These are phyloP conservation scores for Botryotinia calthae DNA, from an alignment of 2,329 filamentous ascomycete genomes.

Conservation along the genomic window DNA sequence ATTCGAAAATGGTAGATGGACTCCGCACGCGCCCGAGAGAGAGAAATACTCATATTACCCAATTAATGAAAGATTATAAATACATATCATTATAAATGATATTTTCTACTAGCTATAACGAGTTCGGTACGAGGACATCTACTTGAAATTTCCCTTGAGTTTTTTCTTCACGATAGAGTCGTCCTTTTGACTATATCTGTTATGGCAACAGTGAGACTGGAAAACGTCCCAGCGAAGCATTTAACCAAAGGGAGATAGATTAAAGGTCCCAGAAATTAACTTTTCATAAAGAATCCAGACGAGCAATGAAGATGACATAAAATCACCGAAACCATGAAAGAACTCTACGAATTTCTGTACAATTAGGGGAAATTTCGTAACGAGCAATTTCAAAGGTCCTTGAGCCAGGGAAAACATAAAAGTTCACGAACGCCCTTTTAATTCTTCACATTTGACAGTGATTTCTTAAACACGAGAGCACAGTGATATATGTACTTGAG, in stretches of 20 bases:
- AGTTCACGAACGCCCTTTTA: background rate
- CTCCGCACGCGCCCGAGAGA: background rate
- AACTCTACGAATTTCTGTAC: background rate
- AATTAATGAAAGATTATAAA: background rate
- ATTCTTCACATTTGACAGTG: background rate
- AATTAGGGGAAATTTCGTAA: background rate
- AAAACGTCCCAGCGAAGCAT: background rate
- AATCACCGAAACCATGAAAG: background rate
- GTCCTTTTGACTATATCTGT: background rate
- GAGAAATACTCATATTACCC: background rate
- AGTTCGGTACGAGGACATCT: background rate
- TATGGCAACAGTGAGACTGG: background rate
- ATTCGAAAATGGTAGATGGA: background rate
- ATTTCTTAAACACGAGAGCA: background rate
- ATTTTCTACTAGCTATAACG: no score
- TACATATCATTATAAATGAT: background rate
- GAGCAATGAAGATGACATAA: background rate
- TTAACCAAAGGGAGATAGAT: no score
- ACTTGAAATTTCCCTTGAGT: no score
- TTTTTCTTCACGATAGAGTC: background rate
- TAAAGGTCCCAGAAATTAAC: background rate
- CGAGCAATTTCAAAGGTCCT: background rate
- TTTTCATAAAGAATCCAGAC: background rate
- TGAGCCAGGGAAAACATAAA: background rate
- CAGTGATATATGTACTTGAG: background rate